Conservation (phyloP, 192 early-diverging fungal genomes). For the Spinellus fusiger region DNA sequence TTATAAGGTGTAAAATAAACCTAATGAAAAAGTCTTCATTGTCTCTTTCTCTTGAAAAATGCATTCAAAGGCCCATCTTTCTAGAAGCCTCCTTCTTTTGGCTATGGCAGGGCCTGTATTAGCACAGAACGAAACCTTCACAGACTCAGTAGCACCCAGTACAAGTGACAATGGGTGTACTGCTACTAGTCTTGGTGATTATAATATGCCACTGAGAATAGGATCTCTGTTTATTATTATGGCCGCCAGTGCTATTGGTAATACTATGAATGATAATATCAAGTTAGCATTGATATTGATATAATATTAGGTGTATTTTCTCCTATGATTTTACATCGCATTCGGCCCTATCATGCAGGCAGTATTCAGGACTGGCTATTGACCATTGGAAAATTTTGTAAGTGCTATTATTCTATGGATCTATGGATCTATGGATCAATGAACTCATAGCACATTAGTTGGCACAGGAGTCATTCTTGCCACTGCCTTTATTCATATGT, state of each 20-base stretch:
- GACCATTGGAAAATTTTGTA: slow-evolving; percentile 31
- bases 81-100: too few species aligned
- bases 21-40: too few species aligned
- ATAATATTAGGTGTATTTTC: slow-evolving; percentile 16
- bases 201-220: slow-evolving; percentile 23
- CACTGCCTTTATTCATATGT: slow-evolving; percentile 72
- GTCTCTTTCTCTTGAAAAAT: too few species aligned
- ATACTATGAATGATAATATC: neutral
- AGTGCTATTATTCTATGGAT: neutral
- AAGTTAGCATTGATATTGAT: neutral
- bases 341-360: slow-evolving; percentile 12
- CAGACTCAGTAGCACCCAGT: too few species aligned
- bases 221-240: slow-evolving; percentile 33
- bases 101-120: too few species aligned
- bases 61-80: too few species aligned
- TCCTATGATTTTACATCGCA: slow-evolving; percentile 20
- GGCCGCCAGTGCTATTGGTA: slow-evolving; percentile 19
- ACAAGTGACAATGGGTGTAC: slow-evolving; percentile 2
- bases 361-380: slow-evolving; percentile 20
- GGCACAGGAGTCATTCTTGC: slow-evolving; percentile 67
- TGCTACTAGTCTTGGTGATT: slow-evolving; percentile 9
- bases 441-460: slow-evolving; percentile 13
- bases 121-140: too few species aligned
- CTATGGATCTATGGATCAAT: too few species aligned
- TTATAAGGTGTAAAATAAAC: too few species aligned